These are phyloP conservation scores for Dioscorea zingiberensis DNA, from an alignment of 106 monocot genomes.

Conservation along the genomic window DNA sequence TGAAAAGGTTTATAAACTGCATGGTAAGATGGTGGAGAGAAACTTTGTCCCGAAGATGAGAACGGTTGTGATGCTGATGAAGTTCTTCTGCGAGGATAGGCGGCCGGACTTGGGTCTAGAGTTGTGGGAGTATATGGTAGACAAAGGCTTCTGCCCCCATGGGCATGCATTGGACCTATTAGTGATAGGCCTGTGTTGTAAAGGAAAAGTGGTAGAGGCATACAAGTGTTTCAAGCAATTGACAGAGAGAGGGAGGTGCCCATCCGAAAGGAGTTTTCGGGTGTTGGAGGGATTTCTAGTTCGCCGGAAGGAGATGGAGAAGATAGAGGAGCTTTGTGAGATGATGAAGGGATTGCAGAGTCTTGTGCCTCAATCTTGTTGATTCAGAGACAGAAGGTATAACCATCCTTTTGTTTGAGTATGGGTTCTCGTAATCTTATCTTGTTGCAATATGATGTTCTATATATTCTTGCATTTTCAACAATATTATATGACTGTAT, in stretches of 20 bases:
- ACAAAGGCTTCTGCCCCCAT: slow-evolving; percentile 77
- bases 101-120: slow-evolving; percentile 51
- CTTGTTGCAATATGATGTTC: too few relatives aligned
- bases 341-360: slow-evolving; percentile 27
- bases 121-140: slow-evolving; percentile 69
- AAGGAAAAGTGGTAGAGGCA: slow-evolving; percentile 46
- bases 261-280: slow-evolving; percentile 53
- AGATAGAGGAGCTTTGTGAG: slow-evolving; percentile 37
- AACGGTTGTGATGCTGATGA: slow-evolving; percentile 85
- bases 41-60: slow-evolving; percentile 58
- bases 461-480: too few relatives aligned
- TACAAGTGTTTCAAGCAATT: slow-evolving; percentile 61
- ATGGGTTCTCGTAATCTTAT: too few relatives aligned
- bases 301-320: slow-evolving; percentile 26
- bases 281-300: slow-evolving; percentile 58
- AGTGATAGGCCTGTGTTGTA: slow-evolving; percentile 59
- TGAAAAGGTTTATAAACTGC: slow-evolving; percentile 39
- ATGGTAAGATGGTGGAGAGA: slow-evolving; percentile 45
- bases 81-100: slow-evolving; percentile 57
- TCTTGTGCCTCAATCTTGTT: too few relatives aligned
- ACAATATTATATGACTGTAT: too few relatives aligned
- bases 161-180: slow-evolving; percentile 72
- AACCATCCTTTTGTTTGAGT: too few relatives aligned
- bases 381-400: too few relatives aligned
- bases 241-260: slow-evolving; percentile 61